Base-by-base conservation (phyloP, 495 filamentous ascomycete species). In the Sporormia fimetaria region DNA sequence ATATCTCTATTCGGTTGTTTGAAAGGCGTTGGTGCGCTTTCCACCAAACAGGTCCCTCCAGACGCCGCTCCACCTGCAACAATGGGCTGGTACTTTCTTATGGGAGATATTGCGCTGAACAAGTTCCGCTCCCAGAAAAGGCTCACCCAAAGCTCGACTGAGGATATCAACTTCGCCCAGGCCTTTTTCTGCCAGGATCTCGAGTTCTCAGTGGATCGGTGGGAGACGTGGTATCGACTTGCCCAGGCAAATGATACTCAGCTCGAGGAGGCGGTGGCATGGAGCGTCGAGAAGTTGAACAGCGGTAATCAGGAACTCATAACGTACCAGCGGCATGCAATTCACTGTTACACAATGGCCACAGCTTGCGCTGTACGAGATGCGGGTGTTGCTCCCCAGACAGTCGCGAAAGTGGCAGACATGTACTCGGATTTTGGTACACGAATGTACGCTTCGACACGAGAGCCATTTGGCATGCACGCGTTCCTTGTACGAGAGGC, bases 201-300 rank as follows among this genome's bases (percentile, higher is more conserved):
- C 1, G 81, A 94, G 49, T 85, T 86, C 56, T 81, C 76, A 11
- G 74, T 76, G 1, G 80, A 87, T 20, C 75, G 78, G 33, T 99
- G 90, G 90, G 87, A 96, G 58, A 78, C 87, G 0, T 99, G 90
- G 92, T 95, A 88, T 58, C 76, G 90, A 33, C 69, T 95, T 4
- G 90, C 80, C 8, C 90, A 99, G 51, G 81, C 82, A 16, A 92
- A 88, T 57, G 90, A 96, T 56, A 75, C 78, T 17, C 83, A 92
- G 55, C 61, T 96, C 32, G 92, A 99, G 42, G 92, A 99, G 55
- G 74, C 80, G 2, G 81, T 92, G 8, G 78, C 87, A 4, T 96
- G 92, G 90, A 79, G 76, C n/a, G 82, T 90, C 3, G 92, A 99
- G 39, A 92, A 92, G 55, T 77, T 96, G 57, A 95, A 96, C 60